Conservation (phyloP, 164 flowering plant species). For the Stephania yunnanensis region DNA sequence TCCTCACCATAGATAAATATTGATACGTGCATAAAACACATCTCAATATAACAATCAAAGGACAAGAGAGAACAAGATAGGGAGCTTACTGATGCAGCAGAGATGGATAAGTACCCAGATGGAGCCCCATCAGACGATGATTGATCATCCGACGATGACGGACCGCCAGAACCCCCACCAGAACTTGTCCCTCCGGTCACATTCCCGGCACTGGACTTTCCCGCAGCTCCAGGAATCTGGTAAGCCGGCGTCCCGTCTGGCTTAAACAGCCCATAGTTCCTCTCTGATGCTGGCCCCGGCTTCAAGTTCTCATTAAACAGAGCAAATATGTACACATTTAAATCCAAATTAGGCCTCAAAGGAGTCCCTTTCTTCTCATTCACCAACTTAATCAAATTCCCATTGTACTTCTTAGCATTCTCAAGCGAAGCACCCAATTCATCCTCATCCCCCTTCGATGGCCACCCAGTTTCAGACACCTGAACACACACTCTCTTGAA, state of each 20-base stretch:
- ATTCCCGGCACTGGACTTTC: not conserved
- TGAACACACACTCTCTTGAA: conserved; percentile 27
- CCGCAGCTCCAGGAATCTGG: conserved; percentile 20
- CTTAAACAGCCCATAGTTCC: conserved; percentile 43
- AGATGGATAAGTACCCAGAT: conserved; percentile 48
- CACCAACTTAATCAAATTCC: conserved; percentile 30
- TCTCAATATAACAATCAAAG: not conserved
- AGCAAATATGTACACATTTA: conserved; percentile 36
- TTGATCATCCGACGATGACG: conserved; percentile 22
- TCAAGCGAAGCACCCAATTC: conserved; percentile 42
- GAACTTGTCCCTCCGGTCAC: conserved; percentile 1
- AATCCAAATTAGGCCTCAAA: conserved; percentile 28
- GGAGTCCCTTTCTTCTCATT: conserved; percentile 40
- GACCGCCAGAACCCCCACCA: conserved; percentile 8
- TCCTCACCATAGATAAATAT: too few species aligned
- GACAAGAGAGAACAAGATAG: not conserved
- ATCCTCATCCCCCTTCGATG: conserved; percentile 40
- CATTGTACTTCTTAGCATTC: conserved; percentile 42
- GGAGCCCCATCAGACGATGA: conserved; percentile 25
- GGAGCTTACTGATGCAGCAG: conserved; percentile 42
- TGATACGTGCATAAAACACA: too few species aligned
- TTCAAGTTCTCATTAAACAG: conserved; percentile 46
- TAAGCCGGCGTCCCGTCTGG: conserved; percentile 46
- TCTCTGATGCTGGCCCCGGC: conserved; percentile 46
- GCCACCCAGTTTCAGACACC: conserved; percentile 56